Base-by-base conservation (phyloP, 176 grass and related monocot species). In the Cenchrus americanus region DNA sequence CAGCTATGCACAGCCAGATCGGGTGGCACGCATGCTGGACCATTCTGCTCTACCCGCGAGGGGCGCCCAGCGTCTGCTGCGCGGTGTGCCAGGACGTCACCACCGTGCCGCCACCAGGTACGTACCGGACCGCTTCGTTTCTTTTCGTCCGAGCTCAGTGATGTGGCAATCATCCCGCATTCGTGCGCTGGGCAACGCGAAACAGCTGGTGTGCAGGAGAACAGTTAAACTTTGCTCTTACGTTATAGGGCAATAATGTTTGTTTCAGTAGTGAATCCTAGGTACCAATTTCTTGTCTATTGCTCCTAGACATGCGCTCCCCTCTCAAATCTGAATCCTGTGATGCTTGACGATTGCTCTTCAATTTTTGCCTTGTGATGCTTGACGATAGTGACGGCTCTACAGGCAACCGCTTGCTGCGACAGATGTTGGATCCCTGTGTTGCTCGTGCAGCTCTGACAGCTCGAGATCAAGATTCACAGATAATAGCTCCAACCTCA, bases 1-100 rank as follows among this genome's bases (percentile, higher is more conserved):
- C 89, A 88, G 95, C 84, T 78, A 81, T 92, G 69, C 86, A 94
- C 84, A 91, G 82, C 92, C 95, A 98, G 82, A 86, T 98, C 82
- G 91, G 94, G 55, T 98, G 95, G 80, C 90, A 86, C 21, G 88
- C 87, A 0, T 98, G 95, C 62, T 81, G 91, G 82, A 91, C 68
- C 68, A 46, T 95, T 6, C 89, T 98, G 23, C 72, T 88, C 68
- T 95, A 94, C 84, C 88, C 90, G 54, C 83, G 80, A 21, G 95
- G 92, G 37, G 92, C 95, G 22, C 88, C 87, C 48, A 91, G 87
- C 71, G 90, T 98, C 62, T 94, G 92, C 75, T 95, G 95, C 83
- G 89, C 90, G 47, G 54, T 95, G 14, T 98, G 95, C 71, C 89
- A 85, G 23, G 65, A 92, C 70, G 82, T 95, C 80, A 93, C 90